Evolutionary conservation across 208 protist genomes (phyloP), one percentile per base, ranked within the genome.

Genomic region (Histomonas meleagridis): DNA sequence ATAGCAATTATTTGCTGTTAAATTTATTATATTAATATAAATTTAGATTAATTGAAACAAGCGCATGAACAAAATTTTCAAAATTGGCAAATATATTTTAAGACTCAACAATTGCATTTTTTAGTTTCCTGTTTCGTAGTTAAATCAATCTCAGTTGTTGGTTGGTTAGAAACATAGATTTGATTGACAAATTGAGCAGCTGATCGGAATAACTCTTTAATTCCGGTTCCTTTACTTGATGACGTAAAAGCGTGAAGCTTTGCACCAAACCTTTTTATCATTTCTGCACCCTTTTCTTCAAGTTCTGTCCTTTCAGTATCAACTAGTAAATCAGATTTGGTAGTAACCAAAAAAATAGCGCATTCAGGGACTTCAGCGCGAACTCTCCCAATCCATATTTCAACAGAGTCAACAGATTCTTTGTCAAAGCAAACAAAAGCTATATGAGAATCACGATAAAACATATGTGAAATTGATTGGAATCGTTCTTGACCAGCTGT

Each of bases 401-500:
- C 76, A 38, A 86, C 76, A n/a, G n/a, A n/a, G 10, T 86, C 76
- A 38, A 57, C 55, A 16, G 76, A 46, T 46, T 32, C 40, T 38
- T 43, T 32, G 3, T 86, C 76, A n/a, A 46, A 86, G 46, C 76
- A 86, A 26, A 86, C 76, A 48, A 86, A 86, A 10, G 76, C 76
- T 38, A 86, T 46, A 32, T 86, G 76, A 32, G 76, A 86, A n/a
- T 86, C 76, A 32, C 76, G 43, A 48, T 86, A 86, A 86, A 86
- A 86, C 76, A 86, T 86, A 38, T 86, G 76, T 0, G 76, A 86
- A 86, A 81, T 4, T 1, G 3, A n/a, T 32, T 43, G 0, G 18
- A 51, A 81, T 10, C 23, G 9, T 51, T 81, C 70, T 43, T 81
- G 70, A 12, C 70, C 70, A 12, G 70, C 70, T 81, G 70, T 81